Conservation (phyloP, 345 rosid genomes). For the Aethionema arabicum region DNA sequence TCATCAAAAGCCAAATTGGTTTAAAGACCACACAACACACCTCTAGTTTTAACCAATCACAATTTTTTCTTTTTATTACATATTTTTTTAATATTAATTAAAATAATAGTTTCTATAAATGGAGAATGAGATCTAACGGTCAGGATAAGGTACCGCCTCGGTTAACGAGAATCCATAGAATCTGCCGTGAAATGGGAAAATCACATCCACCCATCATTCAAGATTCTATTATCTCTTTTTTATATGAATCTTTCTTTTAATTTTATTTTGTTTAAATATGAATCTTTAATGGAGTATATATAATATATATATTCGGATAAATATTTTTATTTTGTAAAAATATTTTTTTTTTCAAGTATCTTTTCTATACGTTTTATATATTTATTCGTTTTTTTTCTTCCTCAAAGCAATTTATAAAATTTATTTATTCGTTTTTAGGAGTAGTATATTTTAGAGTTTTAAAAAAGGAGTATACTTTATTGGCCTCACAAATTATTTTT, state of each 20-base stretch:
- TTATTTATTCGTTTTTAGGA: too few relatives aligned
- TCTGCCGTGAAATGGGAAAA: constrained; percentile 37
- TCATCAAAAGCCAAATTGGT: constrained; percentile 32
- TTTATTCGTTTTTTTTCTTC: too few relatives aligned
- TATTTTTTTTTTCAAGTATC: too few relatives aligned
- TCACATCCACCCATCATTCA: constrained; percentile 31
- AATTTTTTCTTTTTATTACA: constrained; percentile 12
- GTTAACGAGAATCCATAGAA: constrained; percentile 5
- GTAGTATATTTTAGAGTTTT: too few relatives aligned
- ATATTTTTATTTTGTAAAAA: too few relatives aligned
- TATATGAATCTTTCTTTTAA: constrained; percentile 22
- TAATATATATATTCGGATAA: too few relatives aligned
- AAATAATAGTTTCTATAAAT: neutral
- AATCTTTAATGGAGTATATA: too few relatives aligned
- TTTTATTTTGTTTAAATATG: neutral
- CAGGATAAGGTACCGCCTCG: constrained; percentile 21
- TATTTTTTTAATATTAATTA: neutral
- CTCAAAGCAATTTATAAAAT: too few relatives aligned
- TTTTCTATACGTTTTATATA: too few relatives aligned
- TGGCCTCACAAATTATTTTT: neutral
- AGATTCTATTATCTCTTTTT: constrained; percentile 18
- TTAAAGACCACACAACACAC: constrained; percentile 31
- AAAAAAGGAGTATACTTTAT: neutral
- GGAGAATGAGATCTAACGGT: constrained; percentile 17
- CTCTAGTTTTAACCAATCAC: constrained; percentile 36